These are phyloP conservation scores for Persicaria tinctoria DNA, from an alignment of 148 eudicot genomes.

Conservation along the genomic window DNA sequence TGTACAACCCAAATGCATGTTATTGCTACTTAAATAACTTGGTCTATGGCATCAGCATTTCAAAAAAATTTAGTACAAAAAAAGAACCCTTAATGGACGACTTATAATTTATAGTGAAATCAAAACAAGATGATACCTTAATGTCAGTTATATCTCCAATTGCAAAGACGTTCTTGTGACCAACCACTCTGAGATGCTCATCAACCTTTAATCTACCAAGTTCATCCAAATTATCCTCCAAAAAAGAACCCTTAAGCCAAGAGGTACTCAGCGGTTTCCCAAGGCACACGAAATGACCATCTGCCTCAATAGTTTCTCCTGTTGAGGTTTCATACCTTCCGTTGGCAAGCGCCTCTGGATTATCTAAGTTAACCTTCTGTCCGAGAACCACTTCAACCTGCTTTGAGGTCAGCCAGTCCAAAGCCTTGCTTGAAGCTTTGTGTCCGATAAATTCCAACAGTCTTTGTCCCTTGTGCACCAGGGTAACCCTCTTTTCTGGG, in stretches of 20 bases:
- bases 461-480: slow-evolving; percentile 44
- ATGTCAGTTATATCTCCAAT: slow-evolving; percentile 55
- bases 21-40: too few relatives aligned
- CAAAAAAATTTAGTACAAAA: not conserved
- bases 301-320: slow-evolving; percentile 43
- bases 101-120: not conserved
- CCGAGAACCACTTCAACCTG: slow-evolving; percentile 44
- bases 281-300: slow-evolving; percentile 48
- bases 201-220: slow-evolving; percentile 50
- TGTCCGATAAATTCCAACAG: slow-evolving; percentile 48
- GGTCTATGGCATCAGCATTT: too few relatives aligned
- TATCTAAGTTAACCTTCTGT: slow-evolving; percentile 31
- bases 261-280: slow-evolving; percentile 41
- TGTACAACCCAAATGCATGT: too few relatives aligned
- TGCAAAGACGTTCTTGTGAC: slow-evolving; percentile 47
- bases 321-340: slow-evolving; percentile 34
- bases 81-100: too few relatives aligned
- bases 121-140: slow-evolving; percentile 20
- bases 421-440: slow-evolving; percentile 46
- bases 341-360: slow-evolving; percentile 25
- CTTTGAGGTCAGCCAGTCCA: slow-evolving; percentile 45
- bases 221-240: slow-evolving; percentile 33
- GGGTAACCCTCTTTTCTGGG: slow-evolving; percentile 46
- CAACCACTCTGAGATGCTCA: slow-evolving; percentile 40
- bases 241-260: slow-evolving; percentile 39